phyloP scores from a whole-genome alignment of 768 basidiomycete species.

The Porpolomopsis calyptriformis region DNA sequence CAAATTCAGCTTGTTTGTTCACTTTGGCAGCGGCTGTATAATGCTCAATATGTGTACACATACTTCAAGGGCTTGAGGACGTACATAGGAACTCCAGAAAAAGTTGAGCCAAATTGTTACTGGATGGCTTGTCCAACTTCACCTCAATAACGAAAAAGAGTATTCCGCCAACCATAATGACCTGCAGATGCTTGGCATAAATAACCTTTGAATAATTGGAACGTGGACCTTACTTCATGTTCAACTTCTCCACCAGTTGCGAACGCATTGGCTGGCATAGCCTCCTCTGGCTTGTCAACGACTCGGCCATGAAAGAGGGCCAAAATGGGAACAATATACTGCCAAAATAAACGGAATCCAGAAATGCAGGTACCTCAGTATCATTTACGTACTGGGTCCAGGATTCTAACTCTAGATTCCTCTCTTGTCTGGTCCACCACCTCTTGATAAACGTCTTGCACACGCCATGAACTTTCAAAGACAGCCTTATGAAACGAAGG shows the following conservation, averaged over 20 bases:
- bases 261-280: conserved; percentile 1
- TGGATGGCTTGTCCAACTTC: conserved; percentile 1
- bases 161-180: conserved; percentile 6
- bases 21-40: conserved; percentile 4
- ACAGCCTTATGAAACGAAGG: conserved; percentile 5
- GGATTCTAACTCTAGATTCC: conserved; percentile 3
- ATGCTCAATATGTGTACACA: conserved; percentile 5
- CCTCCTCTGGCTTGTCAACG: conserved; percentile 9
- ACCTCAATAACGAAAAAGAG: conserved; percentile 6
- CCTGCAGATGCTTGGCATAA: not conserved
- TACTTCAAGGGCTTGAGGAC: not conserved
- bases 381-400: conserved; percentile 6
- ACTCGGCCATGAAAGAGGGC: conserved; percentile 7
- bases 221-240: conserved; percentile 6
- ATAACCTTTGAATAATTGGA: conserved; percentile 1
- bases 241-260: conserved; percentile 7
- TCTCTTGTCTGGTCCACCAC: conserved; percentile 4
- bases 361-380: conserved; percentile 1
- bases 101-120: conserved; percentile 7
- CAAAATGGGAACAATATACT: conserved; percentile 6
- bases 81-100: conserved; percentile 7
- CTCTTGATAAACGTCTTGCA: conserved; percentile 11
- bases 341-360: conserved; percentile 2
- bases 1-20: conserved; percentile 6
- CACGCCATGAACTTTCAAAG: conserved; percentile 7